A percentile compares a stretch with the other conserved stretches of the same genome.
These are phyloP conservation scores for Phytopythium chamaehyphon DNA, from an alignment of 352 stramenopile species.

Conservation along the genomic window DNA sequence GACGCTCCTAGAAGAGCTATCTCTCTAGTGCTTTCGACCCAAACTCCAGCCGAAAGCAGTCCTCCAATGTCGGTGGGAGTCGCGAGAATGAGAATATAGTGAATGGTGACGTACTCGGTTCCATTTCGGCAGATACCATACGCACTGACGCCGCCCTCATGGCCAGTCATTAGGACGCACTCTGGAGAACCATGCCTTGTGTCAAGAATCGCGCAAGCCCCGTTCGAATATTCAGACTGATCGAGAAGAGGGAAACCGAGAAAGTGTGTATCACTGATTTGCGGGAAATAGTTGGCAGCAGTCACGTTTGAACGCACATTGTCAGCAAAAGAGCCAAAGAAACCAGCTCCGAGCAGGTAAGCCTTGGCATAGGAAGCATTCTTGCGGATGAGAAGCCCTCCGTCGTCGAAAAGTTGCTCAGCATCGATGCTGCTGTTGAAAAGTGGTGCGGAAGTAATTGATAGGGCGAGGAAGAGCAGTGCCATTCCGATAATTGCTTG, in stretches of 20 bases:
- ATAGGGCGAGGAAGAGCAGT: slow-evolving; percentile 23
- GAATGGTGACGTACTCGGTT: slow-evolving; percentile 26
- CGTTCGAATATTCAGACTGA: slow-evolving; percentile 13
- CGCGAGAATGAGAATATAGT: slow-evolving; percentile 23
- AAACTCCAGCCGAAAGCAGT: slow-evolving; percentile 19
- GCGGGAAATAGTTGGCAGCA: slow-evolving; percentile 20
- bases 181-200: slow-evolving; percentile 13
- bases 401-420: slow-evolving; percentile 21
- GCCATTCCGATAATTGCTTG: slow-evolving; percentile 15
- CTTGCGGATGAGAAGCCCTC: slow-evolving; percentile 24
- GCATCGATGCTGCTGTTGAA: slow-evolving; percentile 27
- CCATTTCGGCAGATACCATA: slow-evolving; percentile 34
- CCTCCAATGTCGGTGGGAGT: slow-evolving; percentile 29
- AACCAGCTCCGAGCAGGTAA: slow-evolving; percentile 23
- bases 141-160: slow-evolving; percentile 29
- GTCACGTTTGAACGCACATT: slow-evolving; percentile 19
- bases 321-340: slow-evolving; percentile 17
- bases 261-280: slow-evolving; percentile 21
- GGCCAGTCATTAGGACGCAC: slow-evolving; percentile 33
- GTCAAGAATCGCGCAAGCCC: slow-evolving; percentile 22
- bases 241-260: slow-evolving; percentile 25
- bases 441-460: slow-evolving; percentile 18
- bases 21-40: slow-evolving; percentile 28
- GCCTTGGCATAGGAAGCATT: slow-evolving; percentile 33
- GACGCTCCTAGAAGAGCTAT: slow-evolving; percentile 19